Evolutionary conservation across 192 early-diverging fungal genomes (phyloP), one percentile per base, ranked within the genome.

Genomic region (Gonapodya sp.): DNA sequence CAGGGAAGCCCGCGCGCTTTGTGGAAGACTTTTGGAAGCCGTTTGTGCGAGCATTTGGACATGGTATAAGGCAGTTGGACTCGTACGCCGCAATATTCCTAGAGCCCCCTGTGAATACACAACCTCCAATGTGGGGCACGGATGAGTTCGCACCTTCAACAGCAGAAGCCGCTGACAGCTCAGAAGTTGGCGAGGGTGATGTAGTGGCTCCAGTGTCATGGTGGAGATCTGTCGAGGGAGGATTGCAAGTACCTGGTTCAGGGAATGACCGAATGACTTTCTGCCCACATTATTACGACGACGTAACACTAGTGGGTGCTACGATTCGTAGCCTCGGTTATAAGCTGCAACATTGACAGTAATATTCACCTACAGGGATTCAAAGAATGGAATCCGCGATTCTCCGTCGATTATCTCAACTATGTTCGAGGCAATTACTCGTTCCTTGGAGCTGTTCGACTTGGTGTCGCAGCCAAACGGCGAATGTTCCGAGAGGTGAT

Each of bases 231-330:
- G 14, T 33, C 75, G 34, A 77, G 75, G 75, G 34, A 34, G 8
- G 18, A 14, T 8, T 34, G 2, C 8, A 32, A 8, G 75, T 31
- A 2, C 8, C 34, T 2, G 30, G 73, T 24, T 86, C 88, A 37
- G 87, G 90, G 36, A 81, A 91, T 36, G 80, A 87, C 1, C 88
- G 92, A 36, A 83, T 93, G 33, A 88, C 94, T 0, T 96, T 91
- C 82, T 89, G 94, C 0, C 95, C 95, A 18, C 95, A 96, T 85
- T 96, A 94, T 94, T 96, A 96, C 82, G 95, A 96, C 81, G 81
- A 94, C 24, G 91, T 94, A 79, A 89, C 91, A 24, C 80, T 95
- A 18, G 94, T 95, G 46, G n/a, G n/a, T n/a, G n/a, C n/a, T n/a
- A n/a, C n/a, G n/a, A n/a, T 64, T 64, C 46, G 24, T 16, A 64